Conservation (phyloP, 2,329 filamentous ascomycete species). For the Pseudonectria buxi region DNA sequence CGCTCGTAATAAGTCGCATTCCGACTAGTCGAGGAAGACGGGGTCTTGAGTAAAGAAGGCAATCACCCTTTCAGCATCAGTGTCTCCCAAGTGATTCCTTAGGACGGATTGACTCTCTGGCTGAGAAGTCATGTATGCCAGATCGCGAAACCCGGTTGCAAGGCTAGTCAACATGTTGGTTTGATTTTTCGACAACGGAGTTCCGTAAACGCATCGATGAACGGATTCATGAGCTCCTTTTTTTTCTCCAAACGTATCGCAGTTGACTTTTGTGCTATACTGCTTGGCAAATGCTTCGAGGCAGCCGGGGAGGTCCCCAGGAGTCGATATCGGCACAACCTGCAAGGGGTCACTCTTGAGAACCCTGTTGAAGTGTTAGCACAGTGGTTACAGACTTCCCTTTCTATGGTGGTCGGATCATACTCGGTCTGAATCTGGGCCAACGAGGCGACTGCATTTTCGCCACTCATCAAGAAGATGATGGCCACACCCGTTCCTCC, state of each 20-base stretch:
- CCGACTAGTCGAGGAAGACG: conserved; percentile 1
- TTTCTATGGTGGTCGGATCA: conserved; percentile 5
- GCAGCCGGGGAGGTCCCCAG: conserved; percentile 28
- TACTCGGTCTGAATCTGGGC: conserved; percentile 40
- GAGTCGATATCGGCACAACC: conserved; percentile 35
- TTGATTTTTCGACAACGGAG: conserved; percentile 18
- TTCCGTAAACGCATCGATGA: conserved; percentile 21
- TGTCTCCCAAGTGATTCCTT: conserved; percentile 22
- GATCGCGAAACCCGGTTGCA: conserved; percentile 17
- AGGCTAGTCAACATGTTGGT: conserved; percentile 24
- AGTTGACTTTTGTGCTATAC: neutral
- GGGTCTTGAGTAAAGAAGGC: conserved; percentile 23
- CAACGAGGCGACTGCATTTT: conserved; percentile 27
- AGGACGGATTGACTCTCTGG: conserved; percentile 14
- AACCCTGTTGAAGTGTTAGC: conserved; percentile 21
- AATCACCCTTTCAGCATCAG: conserved; percentile 23
- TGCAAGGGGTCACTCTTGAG: conserved; percentile 28
- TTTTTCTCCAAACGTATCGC: neutral
- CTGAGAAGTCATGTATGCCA: conserved; percentile 18
- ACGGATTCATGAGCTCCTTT: conserved; percentile 9
- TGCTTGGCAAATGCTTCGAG: conserved; percentile 33
- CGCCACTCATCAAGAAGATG: conserved; percentile 36
- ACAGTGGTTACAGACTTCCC: neutral
- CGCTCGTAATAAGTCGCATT: neutral
- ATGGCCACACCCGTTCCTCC: conserved; percentile 34